Percentiles rank a stretch among this genome's conserved stretches.
Conservation (phyloP, 352 stramenopile genomes). For the Thalassiosira hispida region DNA sequence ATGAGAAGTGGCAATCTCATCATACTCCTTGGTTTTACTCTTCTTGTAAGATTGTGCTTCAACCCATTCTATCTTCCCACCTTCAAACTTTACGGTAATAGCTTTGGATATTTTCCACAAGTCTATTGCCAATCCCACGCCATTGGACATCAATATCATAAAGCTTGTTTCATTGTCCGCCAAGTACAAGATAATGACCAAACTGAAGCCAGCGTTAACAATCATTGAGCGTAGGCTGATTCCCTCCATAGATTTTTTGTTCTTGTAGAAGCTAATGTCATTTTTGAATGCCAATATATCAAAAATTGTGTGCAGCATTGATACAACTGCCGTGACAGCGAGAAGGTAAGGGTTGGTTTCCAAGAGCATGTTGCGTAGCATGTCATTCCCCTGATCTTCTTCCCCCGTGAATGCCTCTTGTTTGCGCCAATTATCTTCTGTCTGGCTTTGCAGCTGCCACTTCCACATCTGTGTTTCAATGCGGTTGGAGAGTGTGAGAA, state of each 20-base stretch:
- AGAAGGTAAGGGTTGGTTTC: slow-evolving; percentile 96
- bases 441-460: slow-evolving; percentile 92
- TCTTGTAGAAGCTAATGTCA: slow-evolving; percentile 96
- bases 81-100: slow-evolving; percentile 87
- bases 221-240: slow-evolving; percentile 92
- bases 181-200: slow-evolving; percentile 96
- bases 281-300: slow-evolving; percentile 98
- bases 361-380: slow-evolving; percentile 88
- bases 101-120: slow-evolving; percentile 94
- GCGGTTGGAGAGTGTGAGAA: background rate
- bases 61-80: slow-evolving; percentile 87
- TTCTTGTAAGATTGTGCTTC: slow-evolving; percentile 89
- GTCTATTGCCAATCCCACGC: slow-evolving; percentile 86
- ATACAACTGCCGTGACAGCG: slow-evolving; percentile 92
- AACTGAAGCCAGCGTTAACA: slow-evolving; percentile 95
- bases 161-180: slow-evolving; percentile 96
- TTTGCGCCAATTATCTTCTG: slow-evolving; percentile 91
- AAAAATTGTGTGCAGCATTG: slow-evolving; percentile 96
- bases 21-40: slow-evolving; percentile 86
- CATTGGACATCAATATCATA: slow-evolving; percentile 84
- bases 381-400: slow-evolving; percentile 92
- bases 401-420: slow-evolving; percentile 87
- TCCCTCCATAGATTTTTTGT: slow-evolving; percentile 94
- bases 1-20: slow-evolving; percentile 84
- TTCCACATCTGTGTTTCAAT: slow-evolving; percentile 77